Percentiles rank a stretch among this genome's conserved stretches.
Conservation (phyloP, 2,329 filamentous ascomycete genomes). For the Sordariomycetes sp. region DNA sequence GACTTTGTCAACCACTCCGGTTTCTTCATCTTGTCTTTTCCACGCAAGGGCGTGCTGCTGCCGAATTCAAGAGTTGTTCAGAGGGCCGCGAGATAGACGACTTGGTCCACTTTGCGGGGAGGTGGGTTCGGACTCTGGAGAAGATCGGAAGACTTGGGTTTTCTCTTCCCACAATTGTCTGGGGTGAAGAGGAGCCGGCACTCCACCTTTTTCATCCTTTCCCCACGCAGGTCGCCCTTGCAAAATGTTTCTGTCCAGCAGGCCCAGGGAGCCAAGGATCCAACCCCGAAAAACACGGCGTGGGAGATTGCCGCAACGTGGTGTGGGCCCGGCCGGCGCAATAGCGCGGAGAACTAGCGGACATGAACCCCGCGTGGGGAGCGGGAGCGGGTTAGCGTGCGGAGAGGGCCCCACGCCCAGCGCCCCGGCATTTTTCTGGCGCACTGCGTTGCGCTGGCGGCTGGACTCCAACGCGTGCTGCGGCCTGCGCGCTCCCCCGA, state of each 20-base stretch:
- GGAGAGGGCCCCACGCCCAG: background rate
- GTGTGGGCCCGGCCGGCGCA: background rate
- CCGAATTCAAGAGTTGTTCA: background rate
- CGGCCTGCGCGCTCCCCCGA: background rate
- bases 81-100: background rate
- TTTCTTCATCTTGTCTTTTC: constrained; percentile 12
- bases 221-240: too few relatives aligned
- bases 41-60: background rate
- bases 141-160: background rate
- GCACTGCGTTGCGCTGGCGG: background rate
- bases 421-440: background rate
- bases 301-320: background rate
- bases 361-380: background rate
- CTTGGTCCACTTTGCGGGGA: background rate
- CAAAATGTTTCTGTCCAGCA: background rate
- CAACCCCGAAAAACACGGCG: background rate
- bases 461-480: background rate
- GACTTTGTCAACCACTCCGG: constrained; percentile 23
- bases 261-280: background rate
- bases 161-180: background rate
- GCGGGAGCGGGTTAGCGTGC: background rate
- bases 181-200: background rate
- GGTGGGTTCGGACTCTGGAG: background rate
- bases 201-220: background rate
- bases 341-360: background rate